These are phyloP conservation scores for Hypholoma sublateritium DNA, from an alignment of 768 basidiomycete species.

Conservation along the genomic window DNA sequence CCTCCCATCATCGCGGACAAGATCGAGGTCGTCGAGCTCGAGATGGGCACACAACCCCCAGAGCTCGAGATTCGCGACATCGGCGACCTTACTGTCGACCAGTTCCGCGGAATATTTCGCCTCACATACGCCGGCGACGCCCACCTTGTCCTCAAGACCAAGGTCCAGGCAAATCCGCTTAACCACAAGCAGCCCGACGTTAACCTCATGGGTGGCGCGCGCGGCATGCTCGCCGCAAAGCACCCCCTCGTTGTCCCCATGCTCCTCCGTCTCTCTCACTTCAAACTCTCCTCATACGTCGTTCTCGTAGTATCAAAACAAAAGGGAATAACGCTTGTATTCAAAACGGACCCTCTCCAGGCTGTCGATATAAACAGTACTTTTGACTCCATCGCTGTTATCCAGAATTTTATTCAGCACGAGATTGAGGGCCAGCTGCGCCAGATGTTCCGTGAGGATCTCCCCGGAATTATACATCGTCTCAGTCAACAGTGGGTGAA, in stretches of 20 bases:
- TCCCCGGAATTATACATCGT: slow-evolving; percentile 95
- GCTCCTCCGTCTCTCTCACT: slow-evolving; percentile 94
- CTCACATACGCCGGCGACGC: slow-evolving; percentile 95
- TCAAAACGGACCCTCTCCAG: slow-evolving; percentile 98
- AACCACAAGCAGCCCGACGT: slow-evolving; percentile 92
- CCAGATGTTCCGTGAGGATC: slow-evolving; percentile 97
- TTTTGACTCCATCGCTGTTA: slow-evolving; percentile 97
- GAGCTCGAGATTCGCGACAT: slow-evolving; percentile 97
- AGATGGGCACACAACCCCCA: slow-evolving; percentile 99
- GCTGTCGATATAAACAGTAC: slow-evolving; percentile 97
- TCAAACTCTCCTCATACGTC: slow-evolving; percentile 92
- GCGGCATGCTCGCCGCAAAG: slow-evolving; percentile 91
- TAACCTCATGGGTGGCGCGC: slow-evolving; percentile 78
- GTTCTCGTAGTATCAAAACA: slow-evolving; percentile 97
- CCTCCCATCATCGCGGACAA: slow-evolving; percentile 96
- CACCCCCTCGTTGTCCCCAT: slow-evolving; percentile 97
- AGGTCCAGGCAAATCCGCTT: slow-evolving; percentile 94
- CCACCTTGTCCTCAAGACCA: slow-evolving; percentile 82
- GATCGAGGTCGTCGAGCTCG: slow-evolving; percentile 97
- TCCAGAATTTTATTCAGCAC: slow-evolving; percentile 95
- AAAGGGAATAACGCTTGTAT: slow-evolving; percentile 98
- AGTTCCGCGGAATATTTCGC: slow-evolving; percentile 96
- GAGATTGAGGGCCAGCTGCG: slow-evolving; percentile 97
- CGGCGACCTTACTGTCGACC: slow-evolving; percentile 92
- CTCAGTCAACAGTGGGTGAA: slow-evolving; percentile 96